Conservation (phyloP, 1,284 basidiomycete genomes). For the Mycena sp. region DNA sequence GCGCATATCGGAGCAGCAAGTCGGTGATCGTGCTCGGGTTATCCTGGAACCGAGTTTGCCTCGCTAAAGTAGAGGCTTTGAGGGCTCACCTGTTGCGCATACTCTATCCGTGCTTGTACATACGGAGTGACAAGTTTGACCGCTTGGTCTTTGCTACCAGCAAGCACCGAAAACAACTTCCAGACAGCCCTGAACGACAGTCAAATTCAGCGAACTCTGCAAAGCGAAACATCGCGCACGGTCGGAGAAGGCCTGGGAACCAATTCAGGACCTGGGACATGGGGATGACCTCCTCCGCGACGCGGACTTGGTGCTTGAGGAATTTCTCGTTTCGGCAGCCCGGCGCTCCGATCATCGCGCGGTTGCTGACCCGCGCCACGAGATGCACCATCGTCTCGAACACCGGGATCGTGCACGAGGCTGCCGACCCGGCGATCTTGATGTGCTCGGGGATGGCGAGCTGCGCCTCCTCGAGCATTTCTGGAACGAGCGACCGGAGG, state of each 20-base stretch:
- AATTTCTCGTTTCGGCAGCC: slow-evolving; percentile 51
- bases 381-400: slow-evolving; percentile 51
- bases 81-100: slow-evolving; percentile 26
- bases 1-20: slow-evolving; percentile 28
- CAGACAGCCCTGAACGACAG: slow-evolving; percentile 11
- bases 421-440: slow-evolving; percentile 31
- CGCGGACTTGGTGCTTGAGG: slow-evolving; percentile 33
- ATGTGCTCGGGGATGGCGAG: slow-evolving; percentile 44
- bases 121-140: slow-evolving; percentile 21
- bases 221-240: slow-evolving; percentile 27
- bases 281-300: slow-evolving; percentile 29
- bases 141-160: slow-evolving; percentile 21
- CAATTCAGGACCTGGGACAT: slow-evolving; percentile 28
- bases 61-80: background rate
- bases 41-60: slow-evolving; percentile 7
- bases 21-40: slow-evolving; percentile 30
- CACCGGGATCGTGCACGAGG: slow-evolving; percentile 39
- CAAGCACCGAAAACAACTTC: slow-evolving; percentile 33
- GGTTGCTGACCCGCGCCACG: slow-evolving; percentile 54
- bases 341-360: slow-evolving; percentile 55
- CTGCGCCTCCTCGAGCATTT: slow-evolving; percentile 47
- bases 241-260: slow-evolving; percentile 29
- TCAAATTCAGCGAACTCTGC: too few species aligned
- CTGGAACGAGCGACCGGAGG: slow-evolving; percentile 46
- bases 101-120: slow-evolving; percentile 24